Percentiles rank a stretch among this genome's conserved stretches.
phyloP scores from a whole-genome alignment of 225 moss, liverwort and hornwort species.

The Antitrichia curtipendula region DNA sequence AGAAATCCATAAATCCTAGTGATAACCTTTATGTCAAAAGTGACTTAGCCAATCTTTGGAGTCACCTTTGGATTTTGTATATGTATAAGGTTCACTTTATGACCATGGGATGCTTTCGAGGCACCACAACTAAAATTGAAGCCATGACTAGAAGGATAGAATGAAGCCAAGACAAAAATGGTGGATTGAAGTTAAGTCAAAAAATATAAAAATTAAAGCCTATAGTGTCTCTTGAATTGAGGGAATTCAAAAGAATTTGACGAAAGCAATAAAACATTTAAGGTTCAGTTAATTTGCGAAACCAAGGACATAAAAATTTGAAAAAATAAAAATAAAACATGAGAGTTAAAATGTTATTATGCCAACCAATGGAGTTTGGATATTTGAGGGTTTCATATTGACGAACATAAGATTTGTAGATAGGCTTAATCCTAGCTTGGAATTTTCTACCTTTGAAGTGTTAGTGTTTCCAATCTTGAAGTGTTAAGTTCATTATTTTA shows the following conservation, averaged over 20 bases:
- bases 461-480: too few relatives aligned
- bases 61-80: neutral
- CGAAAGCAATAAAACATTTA: neutral
- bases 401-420: too few relatives aligned
- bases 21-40: accelerated
- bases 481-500: neutral
- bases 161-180: too few relatives aligned
- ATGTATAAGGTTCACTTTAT: neutral
- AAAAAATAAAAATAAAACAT: too few relatives aligned
- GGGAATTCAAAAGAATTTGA: neutral
- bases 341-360: too few relatives aligned
- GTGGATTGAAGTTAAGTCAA: neutral
- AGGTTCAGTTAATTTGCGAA: too few relatives aligned
- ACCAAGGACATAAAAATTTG: too few relatives aligned
- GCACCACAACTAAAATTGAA: neutral
- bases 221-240: neutral
- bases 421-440: too few relatives aligned
- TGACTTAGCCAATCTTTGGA: accelerated
- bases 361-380: too few relatives aligned
- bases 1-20: neutral
- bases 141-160: neutral
- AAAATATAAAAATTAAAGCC: neutral
- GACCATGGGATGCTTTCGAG: neutral
- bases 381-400: too few relatives aligned
- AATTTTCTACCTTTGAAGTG: too few relatives aligned